Base-by-base conservation (phyloP, 1,284 basidiomycete genomes). In the Melanopsichium pennsylvanicum region DNA sequence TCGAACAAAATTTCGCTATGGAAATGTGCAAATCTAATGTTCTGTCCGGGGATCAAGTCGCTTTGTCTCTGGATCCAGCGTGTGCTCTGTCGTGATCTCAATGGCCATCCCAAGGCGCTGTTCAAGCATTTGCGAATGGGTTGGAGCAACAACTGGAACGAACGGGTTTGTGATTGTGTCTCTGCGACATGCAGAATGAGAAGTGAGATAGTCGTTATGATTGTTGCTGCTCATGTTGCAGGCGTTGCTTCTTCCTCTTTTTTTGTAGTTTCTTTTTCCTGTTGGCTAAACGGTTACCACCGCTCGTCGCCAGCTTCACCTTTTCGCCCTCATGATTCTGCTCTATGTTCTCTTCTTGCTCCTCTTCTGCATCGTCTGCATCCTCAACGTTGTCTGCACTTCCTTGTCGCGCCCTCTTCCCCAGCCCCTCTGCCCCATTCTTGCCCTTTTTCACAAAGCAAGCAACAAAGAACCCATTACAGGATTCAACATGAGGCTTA, bases 391-490 rank as follows among this genome's bases (percentile, higher is more conserved):
- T n/a, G n/a, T n/a, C n/a, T n/a, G n/a, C n/a, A n/a, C n/a, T n/a
- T n/a, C n/a, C n/a, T n/a, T n/a, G n/a, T n/a, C 12, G 41, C 49
- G 13, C 36, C 34, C 16, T 35, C 27, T 44, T 38, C 21, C 23
- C 21, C 27, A 29, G 6, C 36, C 26, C 18, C 16, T 50, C 27
- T 23, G n/a, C n/a, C n/a, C n/a, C n/a, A n/a, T n/a, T n/a, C n/a
- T n/a, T n/a, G n/a, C n/a, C 34, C 15, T 26, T n/a, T 25, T 60
- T 50, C 10, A 70, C 60, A 31, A 78, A 78, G 35, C 64, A 71
- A 26, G 70, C 71, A 3, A 78, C 70, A 31, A 78, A 78, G 39
- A 78, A 78, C 5, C 76, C 76, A 44, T 76, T 78, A 23, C 70
- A 66, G 3, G 57, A 59, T 11, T 74, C 61, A 1, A 47, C 46